phyloP scores from a whole-genome alignment of 805 yeast species.

The Nakazawaea wyomingensis region DNA sequence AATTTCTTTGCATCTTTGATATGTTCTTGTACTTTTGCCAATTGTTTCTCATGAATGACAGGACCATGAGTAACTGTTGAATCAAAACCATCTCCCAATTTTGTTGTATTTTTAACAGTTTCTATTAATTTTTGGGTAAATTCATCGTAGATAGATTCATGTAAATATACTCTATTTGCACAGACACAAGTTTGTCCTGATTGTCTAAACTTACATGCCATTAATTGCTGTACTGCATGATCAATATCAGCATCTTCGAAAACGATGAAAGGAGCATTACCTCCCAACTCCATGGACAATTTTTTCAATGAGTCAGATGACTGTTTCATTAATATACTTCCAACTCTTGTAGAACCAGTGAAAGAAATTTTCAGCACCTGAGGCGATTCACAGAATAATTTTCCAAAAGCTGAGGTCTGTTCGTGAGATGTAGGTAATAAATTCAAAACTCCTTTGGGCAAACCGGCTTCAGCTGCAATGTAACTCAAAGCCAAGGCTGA shows the following conservation, averaged over 20 bases:
- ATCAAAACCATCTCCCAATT: conserved; percentile 60
- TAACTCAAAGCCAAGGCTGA: conserved; percentile 64
- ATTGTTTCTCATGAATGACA: conserved; percentile 57
- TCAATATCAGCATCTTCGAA: conserved; percentile 70
- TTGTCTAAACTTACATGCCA: conserved; percentile 66
- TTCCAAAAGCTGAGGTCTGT: conserved; percentile 44
- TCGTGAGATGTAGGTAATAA: conserved; percentile 45
- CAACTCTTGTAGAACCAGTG: conserved; percentile 76
- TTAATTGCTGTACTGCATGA: conserved; percentile 59
- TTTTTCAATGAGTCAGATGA: conserved; percentile 61
- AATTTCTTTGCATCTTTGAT: conserved; percentile 59
- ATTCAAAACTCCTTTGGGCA: conserved; percentile 67
- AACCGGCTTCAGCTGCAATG: conserved; percentile 60
- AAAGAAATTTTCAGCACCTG: conserved; percentile 63
- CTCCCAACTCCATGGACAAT: conserved; percentile 70
- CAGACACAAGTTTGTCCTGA: conserved; percentile 82
- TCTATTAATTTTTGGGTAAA: conserved; percentile 46
- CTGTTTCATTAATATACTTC: conserved; percentile 60
- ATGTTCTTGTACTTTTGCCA: conserved; percentile 55
- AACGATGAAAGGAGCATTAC: conserved; percentile 75
- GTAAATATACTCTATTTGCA: conserved; percentile 68
- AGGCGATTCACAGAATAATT: conserved; percentile 49
- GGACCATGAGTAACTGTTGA: conserved; percentile 71
- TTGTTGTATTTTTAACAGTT: conserved; percentile 35
- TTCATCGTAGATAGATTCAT: conserved; percentile 57